Conservation (phyloP, 257 asterid species). For the Cordia subcordata region DNA sequence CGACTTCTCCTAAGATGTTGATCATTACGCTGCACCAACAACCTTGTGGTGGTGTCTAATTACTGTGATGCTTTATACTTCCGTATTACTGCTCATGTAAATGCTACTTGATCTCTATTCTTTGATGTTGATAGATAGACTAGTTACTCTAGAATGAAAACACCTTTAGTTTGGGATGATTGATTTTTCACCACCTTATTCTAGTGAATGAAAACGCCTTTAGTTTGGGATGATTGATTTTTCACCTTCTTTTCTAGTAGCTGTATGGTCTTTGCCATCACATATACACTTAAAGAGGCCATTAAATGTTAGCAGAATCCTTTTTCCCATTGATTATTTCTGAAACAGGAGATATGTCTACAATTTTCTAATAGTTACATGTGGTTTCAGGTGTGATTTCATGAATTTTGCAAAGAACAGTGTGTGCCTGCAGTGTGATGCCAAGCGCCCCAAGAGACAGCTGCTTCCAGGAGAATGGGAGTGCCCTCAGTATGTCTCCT, state of each 20-base stretch:
- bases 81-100: neutral
- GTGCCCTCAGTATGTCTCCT: constrained; percentile 71
- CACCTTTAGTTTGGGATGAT: too few relatives aligned
- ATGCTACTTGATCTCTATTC: neutral
- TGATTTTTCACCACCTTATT: too few relatives aligned
- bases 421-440: constrained; percentile 89
- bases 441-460: constrained; percentile 94
- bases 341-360: neutral
- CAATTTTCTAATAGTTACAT: constrained; percentile 11
- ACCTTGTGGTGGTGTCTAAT: neutral
- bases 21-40: too few relatives aligned
- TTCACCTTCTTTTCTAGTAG: too few relatives aligned
- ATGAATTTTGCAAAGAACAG: constrained; percentile 96
- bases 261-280: too few relatives aligned
- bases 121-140: neutral
- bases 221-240: too few relatives aligned
- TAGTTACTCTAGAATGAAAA: too few relatives aligned
- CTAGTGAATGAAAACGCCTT: too few relatives aligned
- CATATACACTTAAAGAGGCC: too few relatives aligned
- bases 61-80: neutral
- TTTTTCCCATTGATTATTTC: neutral
- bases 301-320: neutral
- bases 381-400: constrained; percentile 76
- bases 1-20: too few relatives aligned
- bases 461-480: constrained; percentile 99